These are phyloP conservation scores for Polygonum aviculare DNA, from an alignment of 148 eudicot species.

Conservation along the genomic window DNA sequence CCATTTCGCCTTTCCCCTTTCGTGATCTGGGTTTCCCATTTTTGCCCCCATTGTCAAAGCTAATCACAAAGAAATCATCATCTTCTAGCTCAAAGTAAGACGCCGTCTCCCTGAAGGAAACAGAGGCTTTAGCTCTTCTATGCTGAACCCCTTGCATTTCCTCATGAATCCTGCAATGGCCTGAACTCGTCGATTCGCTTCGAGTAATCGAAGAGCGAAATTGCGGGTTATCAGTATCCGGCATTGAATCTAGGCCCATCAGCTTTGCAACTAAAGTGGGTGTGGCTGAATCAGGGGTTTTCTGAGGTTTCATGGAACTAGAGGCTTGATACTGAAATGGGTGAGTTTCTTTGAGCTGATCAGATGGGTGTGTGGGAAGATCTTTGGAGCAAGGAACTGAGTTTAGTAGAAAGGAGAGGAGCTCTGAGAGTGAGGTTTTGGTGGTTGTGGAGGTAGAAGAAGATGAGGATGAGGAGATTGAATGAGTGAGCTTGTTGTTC, in stretches of 20 bases:
- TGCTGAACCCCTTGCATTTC: slow-evolving; percentile 17
- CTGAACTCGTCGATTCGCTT: slow-evolving; percentile 29
- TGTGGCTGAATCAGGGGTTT: slow-evolving; percentile 12
- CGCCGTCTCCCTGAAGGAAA: slow-evolving; percentile 41
- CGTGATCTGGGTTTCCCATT: slow-evolving; percentile 15
- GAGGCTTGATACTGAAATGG: slow-evolving; percentile 6
- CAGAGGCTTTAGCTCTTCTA: slow-evolving; percentile 30
- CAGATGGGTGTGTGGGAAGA: slow-evolving; percentile 44
- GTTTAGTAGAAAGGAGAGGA: slow-evolving; percentile 38
- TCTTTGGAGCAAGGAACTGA: slow-evolving; percentile 39
- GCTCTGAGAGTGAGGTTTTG: slow-evolving; percentile 22
- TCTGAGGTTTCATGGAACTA: neutral
- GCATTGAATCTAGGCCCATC: slow-evolving; percentile 72
- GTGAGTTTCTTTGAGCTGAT: slow-evolving; percentile 19
- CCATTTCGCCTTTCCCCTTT: slow-evolving; percentile 18
- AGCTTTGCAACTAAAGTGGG: slow-evolving; percentile 62
- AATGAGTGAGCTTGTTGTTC: slow-evolving; percentile 15
- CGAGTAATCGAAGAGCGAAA: slow-evolving; percentile 12
- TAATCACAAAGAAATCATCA: slow-evolving; percentile 55
- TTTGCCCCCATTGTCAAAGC: slow-evolving; percentile 33
- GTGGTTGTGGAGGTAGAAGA: slow-evolving; percentile 16
- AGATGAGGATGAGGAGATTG: slow-evolving; percentile 20
- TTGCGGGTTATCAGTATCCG: slow-evolving; percentile 17
- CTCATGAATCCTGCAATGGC: slow-evolving; percentile 24
- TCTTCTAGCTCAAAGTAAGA: slow-evolving; percentile 40